Conservation (phyloP, 225 moss, liverwort and hornwort genomes). For the Ulota crispa region DNA sequence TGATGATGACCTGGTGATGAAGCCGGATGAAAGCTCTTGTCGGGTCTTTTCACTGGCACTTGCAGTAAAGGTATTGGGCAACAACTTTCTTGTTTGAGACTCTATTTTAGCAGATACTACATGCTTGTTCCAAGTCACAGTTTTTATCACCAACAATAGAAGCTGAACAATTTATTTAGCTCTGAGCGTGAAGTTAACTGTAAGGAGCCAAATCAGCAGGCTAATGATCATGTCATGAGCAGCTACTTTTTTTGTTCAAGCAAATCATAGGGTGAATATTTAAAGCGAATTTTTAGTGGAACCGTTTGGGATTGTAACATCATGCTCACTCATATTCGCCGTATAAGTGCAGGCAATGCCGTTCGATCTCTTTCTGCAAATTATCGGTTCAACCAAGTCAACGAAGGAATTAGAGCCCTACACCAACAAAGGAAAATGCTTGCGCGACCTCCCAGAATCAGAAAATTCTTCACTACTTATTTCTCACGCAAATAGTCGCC, state of each 20-base stretch:
- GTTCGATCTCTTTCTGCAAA: constrained; percentile 86
- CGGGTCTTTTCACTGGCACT: constrained; percentile 76
- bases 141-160: constrained; percentile 9
- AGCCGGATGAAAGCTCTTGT: constrained; percentile 59
- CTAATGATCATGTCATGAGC: neutral
- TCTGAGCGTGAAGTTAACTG: neutral
- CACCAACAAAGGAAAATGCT: constrained; percentile 65
- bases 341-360: constrained; percentile 65
- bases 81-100: neutral
- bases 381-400: constrained; percentile 73
- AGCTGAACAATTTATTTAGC: neutral
- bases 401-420: constrained; percentile 64
- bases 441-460: constrained; percentile 82
- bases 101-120: neutral
- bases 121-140: neutral
- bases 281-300: neutral
- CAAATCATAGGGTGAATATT: neutral
- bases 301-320: constrained; percentile 9
- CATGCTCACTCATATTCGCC: constrained; percentile 1
- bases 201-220: neutral
- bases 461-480: constrained; percentile 52
- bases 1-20: constrained; percentile 64
- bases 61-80: constrained; percentile 59
- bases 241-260: constrained; percentile 4
- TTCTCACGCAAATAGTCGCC: constrained; percentile 78